Evolutionary conservation across 2,329 filamentous ascomycete genomes (phyloP), one percentile per base, ranked within the genome.

Genomic region (Fusarium metavorans): DNA sequence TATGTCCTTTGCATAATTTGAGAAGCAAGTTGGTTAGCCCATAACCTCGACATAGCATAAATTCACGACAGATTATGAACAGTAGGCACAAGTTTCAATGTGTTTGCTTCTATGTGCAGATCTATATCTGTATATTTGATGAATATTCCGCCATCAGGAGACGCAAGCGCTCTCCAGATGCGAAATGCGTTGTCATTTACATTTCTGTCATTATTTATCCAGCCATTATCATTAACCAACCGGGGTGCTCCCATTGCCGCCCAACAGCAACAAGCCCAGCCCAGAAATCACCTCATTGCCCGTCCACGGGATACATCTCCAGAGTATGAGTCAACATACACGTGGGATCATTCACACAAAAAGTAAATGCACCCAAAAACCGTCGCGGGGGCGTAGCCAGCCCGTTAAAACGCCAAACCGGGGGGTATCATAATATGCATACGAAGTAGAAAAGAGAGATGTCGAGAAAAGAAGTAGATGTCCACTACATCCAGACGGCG

Each of bases 351-450:
- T 16, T 16, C 43, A 48, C 43, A 16, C 10, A 48, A 48, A 58
- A 41, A 52, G 39, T 34, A 41, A 62, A 56, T 39, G 58, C 34
- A 48, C 41, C 63, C 39, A 45, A 43, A 63, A 63, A 65, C 50
- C 41, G 62, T 68, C 59, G 62, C 50, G 60, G 23, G 25, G 45
- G 65, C 66, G 66, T 64, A 68, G 18, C 70, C 74, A 71, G 73
- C 76, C 71, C 77, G 68, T 66, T 67, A 63, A 67, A 78, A 77
- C 76, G 73, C 76, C 74, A 75, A 74, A 75, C 73, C 65, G 60
- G 68, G 71, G 76, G 76, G 76, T 78, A 78, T 78, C 76, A 77
- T 77, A 66, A 65, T 66, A 77, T 74, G 75, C 61, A 66, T 35
- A 58, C 50, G 60, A 73, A 60, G 34, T 16, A 35, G 66, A 67